Evolutionary conservation across 1,284 basidiomycete species (phyloP).

Genomic region (Leccinum fallax): DNA sequence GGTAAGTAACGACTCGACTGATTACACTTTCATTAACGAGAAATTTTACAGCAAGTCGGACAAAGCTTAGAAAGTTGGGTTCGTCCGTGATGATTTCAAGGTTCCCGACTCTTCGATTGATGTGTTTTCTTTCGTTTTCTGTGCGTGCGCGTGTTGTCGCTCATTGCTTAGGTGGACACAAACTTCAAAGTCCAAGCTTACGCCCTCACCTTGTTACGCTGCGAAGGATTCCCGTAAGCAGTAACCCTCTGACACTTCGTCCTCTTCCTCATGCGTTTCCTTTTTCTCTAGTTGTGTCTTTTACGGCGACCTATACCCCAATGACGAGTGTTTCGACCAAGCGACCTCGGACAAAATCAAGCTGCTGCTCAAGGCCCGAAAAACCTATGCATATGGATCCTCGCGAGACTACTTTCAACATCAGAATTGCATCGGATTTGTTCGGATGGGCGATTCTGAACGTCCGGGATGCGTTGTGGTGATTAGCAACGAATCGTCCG

Average conservation of each 20-base stretch:
- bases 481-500: slow-evolving; percentile 55
- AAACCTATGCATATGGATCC: slow-evolving; percentile 63
- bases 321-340: slow-evolving; percentile 63
- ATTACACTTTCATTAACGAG: slow-evolving; percentile 4
- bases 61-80: slow-evolving; percentile 82
- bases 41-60: slow-evolving; percentile 58
- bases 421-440: slow-evolving; percentile 72
- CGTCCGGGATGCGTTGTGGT: slow-evolving; percentile 66
- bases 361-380: slow-evolving; percentile 59
- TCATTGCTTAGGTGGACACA: slow-evolving; percentile 53
- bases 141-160: neutral
- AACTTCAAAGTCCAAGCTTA: slow-evolving; percentile 83
- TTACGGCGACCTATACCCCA: slow-evolving; percentile 86
- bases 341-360: slow-evolving; percentile 51
- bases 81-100: slow-evolving; percentile 23
- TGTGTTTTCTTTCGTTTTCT: neutral
- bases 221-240: slow-evolving; percentile 83
- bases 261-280: neutral
- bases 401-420: slow-evolving; percentile 59
- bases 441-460: slow-evolving; percentile 55
- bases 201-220: slow-evolving; percentile 82
- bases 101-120: neutral
- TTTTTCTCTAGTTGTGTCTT: slow-evolving; percentile 73
- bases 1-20: slow-evolving; percentile 39
- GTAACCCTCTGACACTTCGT: neutral